A percentile compares a stretch with the other conserved stretches of the same genome.
Evolutionary conservation across 345 rosid species (phyloP).

Genomic region (Excoecaria agallocha): DNA sequence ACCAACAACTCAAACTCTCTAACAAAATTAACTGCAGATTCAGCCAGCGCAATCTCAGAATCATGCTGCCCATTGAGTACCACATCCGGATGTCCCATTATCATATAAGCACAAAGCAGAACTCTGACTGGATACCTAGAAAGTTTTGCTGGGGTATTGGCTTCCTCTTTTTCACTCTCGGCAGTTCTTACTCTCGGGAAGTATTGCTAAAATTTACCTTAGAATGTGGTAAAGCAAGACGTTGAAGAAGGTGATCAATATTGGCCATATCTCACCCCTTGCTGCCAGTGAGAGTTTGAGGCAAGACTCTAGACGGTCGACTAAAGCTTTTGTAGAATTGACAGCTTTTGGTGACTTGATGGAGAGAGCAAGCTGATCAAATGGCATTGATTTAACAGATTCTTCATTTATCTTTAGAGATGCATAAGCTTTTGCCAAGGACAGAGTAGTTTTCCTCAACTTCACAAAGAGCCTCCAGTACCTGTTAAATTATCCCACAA

Average conservation of each 20-base stretch:
- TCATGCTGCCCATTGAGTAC: conserved; percentile 77
- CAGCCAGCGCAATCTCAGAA: conserved; percentile 61
- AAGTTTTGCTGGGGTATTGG: conserved; percentile 33
- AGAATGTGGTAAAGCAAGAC: conserved; percentile 57
- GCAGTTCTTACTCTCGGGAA: conserved; percentile 43
- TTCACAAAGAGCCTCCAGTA: conserved; percentile 72
- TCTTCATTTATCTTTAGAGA: conserved; percentile 54
- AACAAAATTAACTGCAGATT: conserved; percentile 57
- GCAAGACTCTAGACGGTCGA: conserved; percentile 68
- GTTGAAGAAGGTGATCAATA: conserved; percentile 76
- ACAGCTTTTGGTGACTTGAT: conserved; percentile 58
- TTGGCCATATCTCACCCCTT: conserved; percentile 40
- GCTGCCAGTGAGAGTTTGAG: conserved; percentile 48
- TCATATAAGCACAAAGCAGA: conserved; percentile 85
- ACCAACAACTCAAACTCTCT: conserved; percentile 66
- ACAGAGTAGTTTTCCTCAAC: conserved; percentile 52
- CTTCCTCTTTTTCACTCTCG: conserved; percentile 26
- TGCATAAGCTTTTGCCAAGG: conserved; percentile 59
- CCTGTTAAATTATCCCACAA: conserved; percentile 31
- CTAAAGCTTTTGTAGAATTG: conserved; percentile 48
- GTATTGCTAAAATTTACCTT: conserved; percentile 29
- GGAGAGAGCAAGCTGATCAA: conserved; percentile 68
- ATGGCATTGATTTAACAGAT: conserved; percentile 52
- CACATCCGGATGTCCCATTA: conserved; percentile 80
- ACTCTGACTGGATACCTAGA: conserved; percentile 83